Conservation (phyloP, 2,329 filamentous ascomycete species). For the Diaporthe aspalathi region DNA sequence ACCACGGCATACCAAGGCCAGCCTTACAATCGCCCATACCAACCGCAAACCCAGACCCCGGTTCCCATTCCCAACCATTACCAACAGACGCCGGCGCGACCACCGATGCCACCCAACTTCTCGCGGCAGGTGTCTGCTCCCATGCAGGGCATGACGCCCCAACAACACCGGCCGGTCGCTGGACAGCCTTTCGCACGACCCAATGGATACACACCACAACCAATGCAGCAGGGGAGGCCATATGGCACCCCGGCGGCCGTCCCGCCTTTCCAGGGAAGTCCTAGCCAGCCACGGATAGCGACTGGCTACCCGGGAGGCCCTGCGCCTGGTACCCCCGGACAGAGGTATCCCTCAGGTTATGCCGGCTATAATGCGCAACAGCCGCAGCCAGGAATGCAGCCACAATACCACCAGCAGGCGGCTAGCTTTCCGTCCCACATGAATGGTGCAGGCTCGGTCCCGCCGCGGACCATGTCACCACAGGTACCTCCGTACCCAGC, state of each 20-base stretch:
- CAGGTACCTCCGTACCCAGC: conserved; percentile 50
- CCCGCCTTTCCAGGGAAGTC: conserved; percentile 57
- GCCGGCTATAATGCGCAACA: conserved; percentile 45
- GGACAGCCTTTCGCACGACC: conserved; percentile 63
- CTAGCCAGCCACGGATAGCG: conserved; percentile 57
- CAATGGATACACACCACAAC: conserved; percentile 58
- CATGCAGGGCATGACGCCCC: conserved; percentile 52
- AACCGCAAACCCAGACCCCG: conserved; percentile 59
- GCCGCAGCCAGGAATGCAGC: conserved; percentile 40
- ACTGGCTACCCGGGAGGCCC: conserved; percentile 53
- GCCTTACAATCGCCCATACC: conserved; percentile 61
- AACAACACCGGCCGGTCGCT: conserved; percentile 52
- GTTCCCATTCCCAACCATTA: conserved; percentile 58
- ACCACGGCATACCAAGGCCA: conserved; percentile 55
- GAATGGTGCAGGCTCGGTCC: conserved; percentile 56
- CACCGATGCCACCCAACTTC: conserved; percentile 52
- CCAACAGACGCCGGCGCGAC: conserved; percentile 55
- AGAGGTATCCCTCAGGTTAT: conserved; percentile 52
- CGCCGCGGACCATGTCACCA: conserved; percentile 57
- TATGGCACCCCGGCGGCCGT: conserved; percentile 59
- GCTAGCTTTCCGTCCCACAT: conserved; percentile 53
- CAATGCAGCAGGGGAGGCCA: conserved; percentile 63
- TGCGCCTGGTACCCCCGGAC: conserved; percentile 55
- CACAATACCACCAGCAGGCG: conserved; percentile 47
- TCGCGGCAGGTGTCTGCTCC: conserved; percentile 53